Evolutionary conservation across 2,329 filamentous ascomycete species (phyloP), one percentile per base, ranked within the genome.

Genomic region (Phaeophleospora eucalypticola): DNA sequence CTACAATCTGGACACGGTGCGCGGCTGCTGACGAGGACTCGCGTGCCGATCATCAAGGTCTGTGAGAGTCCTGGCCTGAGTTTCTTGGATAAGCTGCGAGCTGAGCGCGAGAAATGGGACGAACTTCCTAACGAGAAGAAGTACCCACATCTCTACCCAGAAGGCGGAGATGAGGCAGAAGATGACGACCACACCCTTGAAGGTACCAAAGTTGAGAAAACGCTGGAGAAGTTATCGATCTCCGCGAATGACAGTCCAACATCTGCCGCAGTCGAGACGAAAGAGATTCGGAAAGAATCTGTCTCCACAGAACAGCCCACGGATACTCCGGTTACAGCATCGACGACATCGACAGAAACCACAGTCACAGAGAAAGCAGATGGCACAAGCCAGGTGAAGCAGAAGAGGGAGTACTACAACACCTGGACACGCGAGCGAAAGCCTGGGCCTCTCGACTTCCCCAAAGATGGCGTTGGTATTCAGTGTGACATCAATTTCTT

Each of bases 401-500:
- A 45, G 34, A 48, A 42, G 36, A 52, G 54, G 17, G 52, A 57
- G 9, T 45, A 51, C 35, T 32, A 45, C 29, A 57, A 49, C 19
- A 54, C 58, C 7, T 76, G 73, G 73, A 61, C 64, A 1, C 68
- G 74, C 16, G 74, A 76, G 51, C 73, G 71, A 47, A 65, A 65
- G 16, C 61, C 67, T 9, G 73, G 73, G 0, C 72, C 72, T 9
- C 77, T 94, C 2, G 88, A 93, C 64, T 91, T 91, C 48, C 86
- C 87, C 4, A 87, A 87, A 60, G 72, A 74, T 7, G 84, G 83
- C 3, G 79, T 85, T 20, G 89, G 89, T n/a, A 86, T 91, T 12
- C 87, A 90, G 63, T 93, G 87, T 64, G 89, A 95, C 63, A 88
- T 96, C 73, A 95, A 95, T 66, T 95, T 95, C 64, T 86, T 86